phyloP scores from a whole-genome alignment of 805 yeast species.

The Saturnispora halmiae region DNA sequence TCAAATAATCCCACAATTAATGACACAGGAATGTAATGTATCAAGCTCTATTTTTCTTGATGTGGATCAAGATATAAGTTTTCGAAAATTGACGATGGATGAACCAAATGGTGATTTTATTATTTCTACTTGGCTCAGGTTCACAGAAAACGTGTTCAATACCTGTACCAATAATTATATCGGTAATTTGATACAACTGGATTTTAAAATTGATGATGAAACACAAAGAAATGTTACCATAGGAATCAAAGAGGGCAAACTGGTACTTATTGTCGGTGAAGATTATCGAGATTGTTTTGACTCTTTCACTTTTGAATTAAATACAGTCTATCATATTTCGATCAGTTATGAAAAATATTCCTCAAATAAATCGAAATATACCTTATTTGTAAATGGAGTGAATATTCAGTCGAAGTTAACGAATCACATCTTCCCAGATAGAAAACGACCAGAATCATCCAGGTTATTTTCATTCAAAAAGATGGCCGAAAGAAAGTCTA shows the following conservation, averaged over 20 bases:
- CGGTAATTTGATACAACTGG: too few relatives aligned
- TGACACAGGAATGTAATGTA: background rate
- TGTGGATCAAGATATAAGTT: constrained; percentile 4
- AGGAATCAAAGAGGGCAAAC: too few relatives aligned
- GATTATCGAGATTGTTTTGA: constrained; percentile 3
- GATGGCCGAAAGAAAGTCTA: background rate
- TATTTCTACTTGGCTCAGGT: constrained; percentile 22
- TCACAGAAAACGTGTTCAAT: constrained; percentile 2
- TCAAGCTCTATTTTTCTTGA: background rate
- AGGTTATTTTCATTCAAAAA: constrained; percentile 3
- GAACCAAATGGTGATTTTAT: constrained; percentile 18
- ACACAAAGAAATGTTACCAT: too few relatives aligned
- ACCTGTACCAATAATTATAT: background rate
- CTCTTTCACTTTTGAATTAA: constrained; percentile 6
- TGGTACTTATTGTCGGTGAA: background rate
- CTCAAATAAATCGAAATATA: constrained; percentile 2
- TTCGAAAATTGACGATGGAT: constrained; percentile 11
- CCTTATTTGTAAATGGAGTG: background rate
- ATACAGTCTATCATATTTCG: constrained; percentile 2
- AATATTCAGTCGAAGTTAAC: constrained; percentile 4
- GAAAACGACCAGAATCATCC: background rate
- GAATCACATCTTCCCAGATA: background rate
- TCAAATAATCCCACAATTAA: background rate
- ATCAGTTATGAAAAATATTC: background rate
- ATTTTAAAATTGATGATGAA: too few relatives aligned